Percentiles rank a stretch among this genome's conserved stretches.
Conservation (phyloP, 1,139 yeast genomes). For the Sugiyamaella japonica region DNA sequence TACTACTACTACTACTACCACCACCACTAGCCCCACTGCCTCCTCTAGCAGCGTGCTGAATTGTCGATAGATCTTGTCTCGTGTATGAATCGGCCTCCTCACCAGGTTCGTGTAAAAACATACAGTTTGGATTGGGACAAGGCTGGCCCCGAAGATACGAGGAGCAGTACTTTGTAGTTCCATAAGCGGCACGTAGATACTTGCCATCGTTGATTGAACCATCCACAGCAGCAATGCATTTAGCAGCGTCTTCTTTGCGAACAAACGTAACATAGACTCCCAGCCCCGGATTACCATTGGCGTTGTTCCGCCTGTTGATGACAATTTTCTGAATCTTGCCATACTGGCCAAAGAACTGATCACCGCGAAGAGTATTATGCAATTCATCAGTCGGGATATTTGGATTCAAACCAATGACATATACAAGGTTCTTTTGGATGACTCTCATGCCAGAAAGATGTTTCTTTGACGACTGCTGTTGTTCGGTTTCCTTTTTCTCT, state of each 20-base stretch:
- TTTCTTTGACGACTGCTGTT: conserved; percentile 51
- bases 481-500: conserved; percentile 88
- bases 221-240: conserved; percentile 89
- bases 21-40: conserved; percentile 6
- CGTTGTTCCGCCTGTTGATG: conserved; percentile 68
- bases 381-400: conserved; percentile 87
- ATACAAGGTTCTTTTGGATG: conserved; percentile 94
- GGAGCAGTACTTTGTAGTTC: conserved; percentile 97
- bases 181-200: conserved; percentile 90
- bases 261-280: conserved; percentile 97
- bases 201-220: conserved; percentile 91
- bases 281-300: conserved; percentile 65
- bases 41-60: conserved; percentile 49
- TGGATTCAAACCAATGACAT: conserved; percentile 94
- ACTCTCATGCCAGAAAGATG: conserved; percentile 97
- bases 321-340: conserved; percentile 95
- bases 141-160: conserved; percentile 92
- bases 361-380: conserved; percentile 80
- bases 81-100: conserved; percentile 98
- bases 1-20: conserved; percentile 22
- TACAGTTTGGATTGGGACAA: conserved; percentile 98
- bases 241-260: conserved; percentile 89
- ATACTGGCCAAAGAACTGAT: conserved; percentile 95
- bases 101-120: conserved; percentile 99
- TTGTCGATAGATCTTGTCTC: conserved; percentile 85